Conservation (phyloP, 2,329 filamentous ascomycete genomes). For the Claviceps pazoutovae region DNA sequence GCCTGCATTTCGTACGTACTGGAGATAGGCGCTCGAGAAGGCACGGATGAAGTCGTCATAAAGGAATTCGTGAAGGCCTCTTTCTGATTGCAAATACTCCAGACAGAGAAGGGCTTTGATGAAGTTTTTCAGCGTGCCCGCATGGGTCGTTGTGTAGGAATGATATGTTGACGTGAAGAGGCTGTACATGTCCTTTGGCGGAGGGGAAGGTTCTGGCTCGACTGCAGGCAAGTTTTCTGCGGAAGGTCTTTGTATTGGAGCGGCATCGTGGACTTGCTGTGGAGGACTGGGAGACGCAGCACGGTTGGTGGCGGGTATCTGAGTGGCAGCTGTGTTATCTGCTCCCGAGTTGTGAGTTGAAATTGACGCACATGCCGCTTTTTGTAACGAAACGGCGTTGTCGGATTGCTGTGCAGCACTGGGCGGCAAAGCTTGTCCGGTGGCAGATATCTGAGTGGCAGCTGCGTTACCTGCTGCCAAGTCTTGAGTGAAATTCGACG, state of each 20-base stretch:
- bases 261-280: not conserved
- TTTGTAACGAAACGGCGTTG: not conserved
- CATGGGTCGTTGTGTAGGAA: slow-evolving; percentile 25
- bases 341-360: slow-evolving; percentile 2
- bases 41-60: slow-evolving; percentile 40
- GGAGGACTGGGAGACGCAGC: not conserved
- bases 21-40: slow-evolving; percentile 27
- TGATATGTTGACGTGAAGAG: slow-evolving; percentile 30
- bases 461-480: not conserved
- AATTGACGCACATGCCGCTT: slow-evolving; percentile 8
- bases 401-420: not conserved
- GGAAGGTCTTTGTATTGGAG: not conserved
- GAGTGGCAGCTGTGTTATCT: not conserved
- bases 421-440: not conserved
- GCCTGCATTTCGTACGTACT: slow-evolving; percentile 22
- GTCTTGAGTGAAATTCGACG: not conserved
- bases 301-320: not conserved
- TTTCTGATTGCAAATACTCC: slow-evolving; percentile 21
- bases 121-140: slow-evolving; percentile 27
- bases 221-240: not conserved
- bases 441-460: not conserved
- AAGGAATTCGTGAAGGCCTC: slow-evolving; percentile 25
- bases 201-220: not conserved
- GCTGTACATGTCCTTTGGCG: slow-evolving; percentile 13
- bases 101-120: slow-evolving; percentile 31